Evolutionary conservation across 75 land plant genomes (phyloP), one percentile per base, ranked within the genome.

Genomic region (Pseudotsuga menziesii): DNA sequence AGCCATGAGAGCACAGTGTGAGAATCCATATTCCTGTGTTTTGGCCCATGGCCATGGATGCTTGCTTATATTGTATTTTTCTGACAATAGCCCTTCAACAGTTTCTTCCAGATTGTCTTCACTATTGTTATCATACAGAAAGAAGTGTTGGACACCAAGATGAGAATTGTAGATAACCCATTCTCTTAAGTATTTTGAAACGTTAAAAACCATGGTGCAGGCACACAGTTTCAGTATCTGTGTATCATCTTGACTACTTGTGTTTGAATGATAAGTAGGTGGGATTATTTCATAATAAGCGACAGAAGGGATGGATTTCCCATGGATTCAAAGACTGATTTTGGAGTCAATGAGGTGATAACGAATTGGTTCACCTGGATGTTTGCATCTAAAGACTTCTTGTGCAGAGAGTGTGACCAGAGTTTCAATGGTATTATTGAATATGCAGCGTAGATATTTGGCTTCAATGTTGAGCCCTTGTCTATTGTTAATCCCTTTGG

Each of bases 1-100:
- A 9, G 88, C 80, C 23, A 76, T n/a, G 13, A 85, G 55, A 8
- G 84, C 87, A 63, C 86, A 80, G 74, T 94, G 98, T 15, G 98
- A 92, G 78, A 94, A 90, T 0, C 95, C 95, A 26, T 93, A 93
- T 69, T 94, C 95, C 77, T 94, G 95, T 2, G 95, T 83, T 79
- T 94, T 94, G 14, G 82, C 75, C 98, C 98, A 94, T 13, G 89
- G 86, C 98, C 98, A 94, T 0, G 73, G 35, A 23, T 73, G 20
- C 22, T 57, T 83, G 11, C 25, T 75, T 4, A 91, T 74, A 56
- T 87, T 80, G 41, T 60, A 76, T 2, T 88, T 86, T 0, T 61
- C 69, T 0, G 55, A 25, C 0, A 52, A 23, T 6, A 86, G 82
- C n/a, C 78, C 83, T 13, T 20, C 14, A 2, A 90, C 74, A 16